Percentiles rank a stretch among this genome's conserved stretches.
Conservation (phyloP, 2,329 filamentous ascomycete species). For the Phyllosticta capitalensis region DNA sequence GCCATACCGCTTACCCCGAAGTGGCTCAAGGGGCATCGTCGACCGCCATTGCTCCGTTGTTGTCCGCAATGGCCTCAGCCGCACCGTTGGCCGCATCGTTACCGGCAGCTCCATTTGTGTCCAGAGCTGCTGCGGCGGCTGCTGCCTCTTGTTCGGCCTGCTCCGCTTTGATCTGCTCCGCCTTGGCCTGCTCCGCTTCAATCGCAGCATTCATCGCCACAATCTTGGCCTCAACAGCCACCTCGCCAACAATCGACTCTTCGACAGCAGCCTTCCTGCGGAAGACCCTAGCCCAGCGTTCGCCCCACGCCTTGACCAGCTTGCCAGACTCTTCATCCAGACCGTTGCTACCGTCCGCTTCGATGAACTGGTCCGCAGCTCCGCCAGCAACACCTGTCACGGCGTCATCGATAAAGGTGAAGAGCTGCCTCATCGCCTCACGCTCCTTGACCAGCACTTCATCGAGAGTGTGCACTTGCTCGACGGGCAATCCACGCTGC, state of each 20-base stretch:
- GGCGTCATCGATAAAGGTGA: slow-evolving; percentile 70
- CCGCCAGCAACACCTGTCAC: slow-evolving; percentile 63
- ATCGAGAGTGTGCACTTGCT: slow-evolving; percentile 52
- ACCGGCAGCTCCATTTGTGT: not conserved
- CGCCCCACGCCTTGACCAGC: slow-evolving; percentile 69
- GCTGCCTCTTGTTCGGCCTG: slow-evolving; percentile 1
- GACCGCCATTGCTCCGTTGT: slow-evolving; percentile 2
- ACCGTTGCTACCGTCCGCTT: slow-evolving; percentile 48
- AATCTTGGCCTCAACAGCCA: slow-evolving; percentile 39
- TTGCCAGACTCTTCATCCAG: slow-evolving; percentile 38
- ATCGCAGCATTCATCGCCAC: slow-evolving; percentile 14
- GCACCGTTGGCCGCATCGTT: slow-evolving; percentile 1
- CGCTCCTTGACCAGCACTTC: slow-evolving; percentile 61
- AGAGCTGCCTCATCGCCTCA: slow-evolving; percentile 66
- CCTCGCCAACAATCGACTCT: slow-evolving; percentile 58
- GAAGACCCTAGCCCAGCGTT: slow-evolving; percentile 80
- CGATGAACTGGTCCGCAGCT: slow-evolving; percentile 65
- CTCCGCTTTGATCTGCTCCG: not conserved
- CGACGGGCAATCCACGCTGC: slow-evolving; percentile 46
- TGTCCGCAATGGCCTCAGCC: not conserved
- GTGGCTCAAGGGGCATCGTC: not conserved
- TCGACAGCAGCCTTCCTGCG: slow-evolving; percentile 74
- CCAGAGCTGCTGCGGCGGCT: slow-evolving; percentile 1
- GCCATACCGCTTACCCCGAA: not conserved
- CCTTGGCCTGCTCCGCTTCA: not conserved